Evolutionary conservation across 768 basidiomycete genomes (phyloP), one percentile per base, ranked within the genome.

Genomic region (Boletus pseudo-olivaceus): DNA sequence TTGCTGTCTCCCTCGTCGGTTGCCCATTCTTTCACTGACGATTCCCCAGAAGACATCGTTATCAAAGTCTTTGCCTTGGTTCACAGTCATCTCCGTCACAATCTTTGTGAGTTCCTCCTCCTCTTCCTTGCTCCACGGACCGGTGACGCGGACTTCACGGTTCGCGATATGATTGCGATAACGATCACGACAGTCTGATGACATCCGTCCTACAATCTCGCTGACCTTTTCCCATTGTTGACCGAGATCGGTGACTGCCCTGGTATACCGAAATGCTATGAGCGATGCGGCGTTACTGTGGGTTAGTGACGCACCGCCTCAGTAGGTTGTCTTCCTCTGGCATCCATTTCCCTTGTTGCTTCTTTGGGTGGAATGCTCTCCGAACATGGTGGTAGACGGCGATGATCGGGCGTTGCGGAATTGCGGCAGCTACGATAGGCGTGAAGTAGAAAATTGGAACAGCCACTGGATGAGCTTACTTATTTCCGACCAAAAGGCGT

Each of bases 381-480:
- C 87, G 80, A 50, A 92, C 80, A 65, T 90, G 83, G 62, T 93
- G 90, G 67, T 93, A 93, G 6, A 93, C 87, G 32, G 91, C 87
- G 27, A 85, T 83, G 55, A 93, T 84, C 5, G 90, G 90, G 15
- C 91, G 85, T 61, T 84, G 76, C 38, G 88, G 83, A 46, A 92
- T 75, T 23, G 87, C 82, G 49, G 77, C 65, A 47, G 91, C 90
- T 93, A 56, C 17, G 54, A 20, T 48, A 54, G 45, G 49, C 50
- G 45, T 60, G 47, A 54, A 45, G 49, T 48, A 19, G n/a, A 17
- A n/a, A 35, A 15, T 59, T 19, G 44, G 47, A 40, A 37, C 11
- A 26, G 19, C 15, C 15, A 42, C 44, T 34, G 38, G 19, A 33
- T 6, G 35, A 20, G 71, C 85, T 32, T 60, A 92, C 91, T 88